Conservation (phyloP, 805 yeast genomes). For the Lipomyces chichibuensis region DNA sequence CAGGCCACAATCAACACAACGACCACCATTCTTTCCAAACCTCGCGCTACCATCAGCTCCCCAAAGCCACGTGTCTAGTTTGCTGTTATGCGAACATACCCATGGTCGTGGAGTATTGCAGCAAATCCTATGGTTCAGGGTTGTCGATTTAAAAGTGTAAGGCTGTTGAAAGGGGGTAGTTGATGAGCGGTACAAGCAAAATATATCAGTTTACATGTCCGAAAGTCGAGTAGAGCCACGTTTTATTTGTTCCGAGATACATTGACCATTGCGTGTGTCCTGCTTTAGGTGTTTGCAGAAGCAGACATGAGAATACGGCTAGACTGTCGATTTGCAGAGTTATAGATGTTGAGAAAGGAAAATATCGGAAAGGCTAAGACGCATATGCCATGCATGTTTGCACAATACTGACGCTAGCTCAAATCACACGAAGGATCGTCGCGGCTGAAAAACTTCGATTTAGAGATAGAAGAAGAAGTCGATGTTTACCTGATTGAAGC, state of each 20-base stretch:
- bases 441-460: too few relatives aligned
- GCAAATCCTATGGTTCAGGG: constrained; percentile 88
- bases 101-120: constrained; percentile 94
- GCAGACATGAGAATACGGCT: background rate
- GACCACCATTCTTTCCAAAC: too few relatives aligned
- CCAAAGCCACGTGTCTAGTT: constrained; percentile 88
- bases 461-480: too few relatives aligned
- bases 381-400: constrained; percentile 97
- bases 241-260: constrained; percentile 87
- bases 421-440: too few relatives aligned
- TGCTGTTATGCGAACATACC: constrained; percentile 95
- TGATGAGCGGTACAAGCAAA: constrained; percentile 61
- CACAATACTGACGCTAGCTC: too few relatives aligned
- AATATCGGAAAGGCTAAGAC: constrained; percentile 96
- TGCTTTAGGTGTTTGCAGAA: too few relatives aligned
- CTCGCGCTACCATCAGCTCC: too few relatives aligned
- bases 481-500: too few relatives aligned
- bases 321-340: constrained; percentile 46
- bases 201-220: constrained; percentile 87
- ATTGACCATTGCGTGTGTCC: constrained; percentile 62
- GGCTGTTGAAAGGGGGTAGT: constrained; percentile 62
- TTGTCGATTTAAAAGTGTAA: constrained; percentile 48
- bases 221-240: constrained; percentile 93
- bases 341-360: constrained; percentile 76
- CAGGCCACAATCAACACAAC: too few relatives aligned